phyloP scores from a whole-genome alignment of 2,329 filamentous ascomycete genomes.

The Ceratocystis variospora region DNA sequence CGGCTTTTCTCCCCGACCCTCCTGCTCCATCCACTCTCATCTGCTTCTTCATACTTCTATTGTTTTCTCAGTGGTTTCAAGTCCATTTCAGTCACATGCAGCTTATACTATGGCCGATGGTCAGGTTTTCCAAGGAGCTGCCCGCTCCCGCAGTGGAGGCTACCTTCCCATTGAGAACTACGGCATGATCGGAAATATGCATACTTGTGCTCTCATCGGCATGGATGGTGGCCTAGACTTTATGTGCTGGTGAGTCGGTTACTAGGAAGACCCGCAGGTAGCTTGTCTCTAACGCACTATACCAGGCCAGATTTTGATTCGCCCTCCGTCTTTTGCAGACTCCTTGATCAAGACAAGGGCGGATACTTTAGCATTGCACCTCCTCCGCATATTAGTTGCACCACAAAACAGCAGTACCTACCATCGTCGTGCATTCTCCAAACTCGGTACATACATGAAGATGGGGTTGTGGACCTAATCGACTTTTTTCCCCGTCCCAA shows the following conservation, averaged over 20 bases:
- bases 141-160: conserved; percentile 26
- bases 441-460: conserved; percentile 63
- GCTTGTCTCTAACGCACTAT: background rate
- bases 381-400: conserved; percentile 37
- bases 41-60: background rate
- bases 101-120: conserved; percentile 1
- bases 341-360: conserved; percentile 61
- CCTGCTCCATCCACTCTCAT: background rate
- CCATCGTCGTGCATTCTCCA: conserved; percentile 63
- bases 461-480: conserved; percentile 57
- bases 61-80: background rate
- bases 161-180: conserved; percentile 60
- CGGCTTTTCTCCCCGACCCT: background rate
- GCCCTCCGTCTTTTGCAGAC: conserved; percentile 58
- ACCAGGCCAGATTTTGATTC: conserved; percentile 64
- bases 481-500: conserved; percentile 65
- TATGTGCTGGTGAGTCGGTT: conserved; percentile 52
- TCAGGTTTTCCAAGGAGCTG: background rate
- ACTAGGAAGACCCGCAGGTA: background rate
- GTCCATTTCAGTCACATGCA: background rate
- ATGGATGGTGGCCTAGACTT: conserved; percentile 62
- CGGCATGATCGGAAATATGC: conserved; percentile 69
- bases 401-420: conserved; percentile 65
- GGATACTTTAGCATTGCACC: conserved; percentile 59
- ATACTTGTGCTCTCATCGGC: conserved; percentile 60